These are phyloP conservation scores for Diaporthe longicolla DNA, from an alignment of 2,329 filamentous ascomycete genomes.

Conservation along the genomic window DNA sequence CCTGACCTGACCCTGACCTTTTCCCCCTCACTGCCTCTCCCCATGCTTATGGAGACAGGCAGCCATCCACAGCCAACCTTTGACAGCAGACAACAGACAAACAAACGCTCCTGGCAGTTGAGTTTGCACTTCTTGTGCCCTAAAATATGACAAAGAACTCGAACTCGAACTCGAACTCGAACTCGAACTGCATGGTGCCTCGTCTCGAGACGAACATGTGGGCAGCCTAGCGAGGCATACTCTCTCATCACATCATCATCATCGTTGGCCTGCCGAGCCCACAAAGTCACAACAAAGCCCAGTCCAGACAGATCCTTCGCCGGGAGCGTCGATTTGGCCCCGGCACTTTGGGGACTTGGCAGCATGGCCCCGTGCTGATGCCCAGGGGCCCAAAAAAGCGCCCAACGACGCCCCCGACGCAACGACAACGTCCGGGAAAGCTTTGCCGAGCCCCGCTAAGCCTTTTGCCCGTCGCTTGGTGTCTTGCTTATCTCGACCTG, in stretches of 20 bases:
- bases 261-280: neutral
- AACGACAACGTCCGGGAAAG: slow-evolving; percentile 10
- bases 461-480: slow-evolving; percentile 18
- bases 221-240: neutral
- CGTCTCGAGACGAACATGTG: neutral
- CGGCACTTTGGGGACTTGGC: slow-evolving; percentile 26
- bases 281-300: neutral
- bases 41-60: neutral
- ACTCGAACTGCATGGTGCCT: neutral
- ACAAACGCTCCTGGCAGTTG: too few species aligned
- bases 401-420: neutral
- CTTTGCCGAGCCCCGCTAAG: slow-evolving; percentile 33
- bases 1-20: neutral
- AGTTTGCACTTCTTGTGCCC: neutral
- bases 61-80: neutral
- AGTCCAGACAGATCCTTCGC: neutral
- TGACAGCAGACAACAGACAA: neutral
- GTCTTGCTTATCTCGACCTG: neutral
- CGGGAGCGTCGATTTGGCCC: neutral
- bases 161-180: too few species aligned
- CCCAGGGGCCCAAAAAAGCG: neutral
- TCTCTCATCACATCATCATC: neutral
- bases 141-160: neutral
- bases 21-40: neutral
- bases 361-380: slow-evolving; percentile 21